Conservation (phyloP, 2,329 filamentous ascomycete species). For the Fusarium xylarioides region DNA sequence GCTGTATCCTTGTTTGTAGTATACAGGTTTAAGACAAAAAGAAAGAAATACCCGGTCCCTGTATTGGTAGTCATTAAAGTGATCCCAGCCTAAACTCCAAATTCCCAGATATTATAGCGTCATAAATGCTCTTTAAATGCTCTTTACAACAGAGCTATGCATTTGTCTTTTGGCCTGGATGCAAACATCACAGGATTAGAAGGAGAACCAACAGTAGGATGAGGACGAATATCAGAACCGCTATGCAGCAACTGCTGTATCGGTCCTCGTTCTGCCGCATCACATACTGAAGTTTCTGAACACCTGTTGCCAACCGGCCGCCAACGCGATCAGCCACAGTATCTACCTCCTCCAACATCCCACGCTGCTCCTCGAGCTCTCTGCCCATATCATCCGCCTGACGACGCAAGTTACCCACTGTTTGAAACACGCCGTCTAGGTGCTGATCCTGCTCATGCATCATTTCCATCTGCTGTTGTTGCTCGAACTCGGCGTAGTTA, state of each 20-base stretch:
- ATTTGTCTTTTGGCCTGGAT: not conserved
- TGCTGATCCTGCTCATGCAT: conserved; percentile 96
- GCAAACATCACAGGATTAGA: conserved; percentile 60
- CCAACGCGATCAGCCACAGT: conserved; percentile 86
- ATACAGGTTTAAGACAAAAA: conserved; percentile 35
- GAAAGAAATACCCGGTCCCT: conserved; percentile 17
- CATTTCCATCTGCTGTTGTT: conserved; percentile 88
- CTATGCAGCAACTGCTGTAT: conserved; percentile 90
- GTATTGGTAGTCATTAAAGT: conserved; percentile 14
- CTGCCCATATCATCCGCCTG: conserved; percentile 97
- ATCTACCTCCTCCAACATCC: conserved; percentile 88
- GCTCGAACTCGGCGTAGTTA: conserved; percentile 83
- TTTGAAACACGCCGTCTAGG: conserved; percentile 90
- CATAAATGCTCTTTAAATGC: conserved; percentile 26
- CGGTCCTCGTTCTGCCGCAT: conserved; percentile 91
- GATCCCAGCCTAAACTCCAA: conserved; percentile 36
- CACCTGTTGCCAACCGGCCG: conserved; percentile 82
- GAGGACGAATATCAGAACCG: conserved; percentile 84
- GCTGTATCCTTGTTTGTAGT: conserved; percentile 39
- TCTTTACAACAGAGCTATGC: not conserved
- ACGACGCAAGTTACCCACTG: conserved; percentile 86
- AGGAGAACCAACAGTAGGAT: conserved; percentile 87
- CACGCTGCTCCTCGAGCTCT: conserved; percentile 92
- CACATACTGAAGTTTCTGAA: conserved; percentile 86
- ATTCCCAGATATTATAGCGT: conserved; percentile 15